Base-by-base conservation (phyloP, 2,329 filamentous ascomycete genomes). In the Dendrostoma leiphaemia region DNA sequence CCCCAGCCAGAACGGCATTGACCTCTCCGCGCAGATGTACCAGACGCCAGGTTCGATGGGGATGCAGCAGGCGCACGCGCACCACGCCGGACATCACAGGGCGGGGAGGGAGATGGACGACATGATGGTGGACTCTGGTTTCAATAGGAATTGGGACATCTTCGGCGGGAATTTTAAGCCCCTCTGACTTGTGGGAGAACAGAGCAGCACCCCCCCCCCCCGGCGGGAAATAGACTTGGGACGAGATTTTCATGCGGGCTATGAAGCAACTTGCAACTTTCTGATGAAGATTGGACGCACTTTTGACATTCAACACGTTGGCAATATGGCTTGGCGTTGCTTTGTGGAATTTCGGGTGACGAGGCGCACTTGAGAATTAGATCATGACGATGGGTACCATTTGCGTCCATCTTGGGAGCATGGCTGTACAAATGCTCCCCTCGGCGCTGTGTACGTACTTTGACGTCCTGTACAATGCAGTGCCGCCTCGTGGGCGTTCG, bases 81-180 rank as follows among this genome's bases (percentile, higher is more conserved):
- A 66, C 21, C 51, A 51, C 24, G n/a, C 46, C 23, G 51, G 43
- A 29, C 65, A 71, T 48, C 72, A 67, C 49, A 71, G 70, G 40
- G 66, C 66, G 53, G 61, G 65, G 29, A 65, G 71, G 41, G 70
- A 76, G 34, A 76, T 79, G 59, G 75, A 79, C 51, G 76, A 79
- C 34, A 76, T 81, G 65, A 73, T 81, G 66, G 74, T 74, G 51
- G 71, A 75, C 53, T 70, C 75, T 58, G 71, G 68, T 55, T 76
- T 75, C 66, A 70, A 71, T 57, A 68, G 71, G 29, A 74, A 78
- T 54, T 79, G 74, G 72, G 71, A 74, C 62, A 73, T 77, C 60
- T 75, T 78, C 63, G 73, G 74, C 48, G 56, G 40, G 55, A 54
- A 48, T 23, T 52, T 50, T 47, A 47, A 51, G 43, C 58, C 52